These are phyloP conservation scores for Cladosporium sp. DNA, from an alignment of 2,329 filamentous ascomycete species.

Conservation along the genomic window DNA sequence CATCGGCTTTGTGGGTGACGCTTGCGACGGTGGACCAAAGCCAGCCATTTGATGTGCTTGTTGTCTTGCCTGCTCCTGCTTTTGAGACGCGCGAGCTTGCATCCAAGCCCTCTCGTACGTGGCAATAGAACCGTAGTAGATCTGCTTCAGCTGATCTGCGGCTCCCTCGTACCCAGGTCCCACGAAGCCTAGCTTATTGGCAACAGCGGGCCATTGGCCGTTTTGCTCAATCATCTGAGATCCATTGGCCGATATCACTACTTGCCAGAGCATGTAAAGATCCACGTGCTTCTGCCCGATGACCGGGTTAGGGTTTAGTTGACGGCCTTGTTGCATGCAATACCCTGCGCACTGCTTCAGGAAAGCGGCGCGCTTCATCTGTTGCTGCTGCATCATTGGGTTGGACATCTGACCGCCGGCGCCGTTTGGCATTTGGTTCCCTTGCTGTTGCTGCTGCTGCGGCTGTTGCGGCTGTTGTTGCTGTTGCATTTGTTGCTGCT, in stretches of 20 bases:
- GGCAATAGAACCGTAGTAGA: constrained; percentile 69
- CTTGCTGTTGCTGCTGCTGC: constrained; percentile 13
- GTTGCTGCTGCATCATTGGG: constrained; percentile 15
- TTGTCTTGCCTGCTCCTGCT: constrained; percentile 28
- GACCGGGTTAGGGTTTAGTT: constrained; percentile 66
- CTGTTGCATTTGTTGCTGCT: not conserved
- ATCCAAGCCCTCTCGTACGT: constrained; percentile 69
- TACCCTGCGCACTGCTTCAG: constrained; percentile 75
- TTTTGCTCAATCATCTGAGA: constrained; percentile 64
- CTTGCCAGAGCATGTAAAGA: constrained; percentile 69
- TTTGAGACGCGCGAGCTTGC: constrained; percentile 44
- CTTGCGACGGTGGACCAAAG: constrained; percentile 24
- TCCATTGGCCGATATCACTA: constrained; percentile 70
- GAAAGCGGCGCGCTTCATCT: constrained; percentile 26
- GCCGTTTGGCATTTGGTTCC: constrained; percentile 21
- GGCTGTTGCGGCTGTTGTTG: constrained; percentile 14
- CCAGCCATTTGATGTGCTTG: constrained; percentile 37
- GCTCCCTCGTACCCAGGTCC: constrained; percentile 52
- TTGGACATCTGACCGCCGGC: constrained; percentile 14
- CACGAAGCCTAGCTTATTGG: constrained; percentile 43
- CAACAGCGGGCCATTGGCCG: constrained; percentile 69
- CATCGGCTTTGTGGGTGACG: constrained; percentile 31
- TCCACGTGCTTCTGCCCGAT: constrained; percentile 69
- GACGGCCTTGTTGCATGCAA: constrained; percentile 54
- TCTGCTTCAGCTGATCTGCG: constrained; percentile 59